Evolutionary conservation across 2,329 filamentous ascomycete species (phyloP), one percentile per base, ranked within the genome.

Genomic region (Aspergillus jensenii): DNA sequence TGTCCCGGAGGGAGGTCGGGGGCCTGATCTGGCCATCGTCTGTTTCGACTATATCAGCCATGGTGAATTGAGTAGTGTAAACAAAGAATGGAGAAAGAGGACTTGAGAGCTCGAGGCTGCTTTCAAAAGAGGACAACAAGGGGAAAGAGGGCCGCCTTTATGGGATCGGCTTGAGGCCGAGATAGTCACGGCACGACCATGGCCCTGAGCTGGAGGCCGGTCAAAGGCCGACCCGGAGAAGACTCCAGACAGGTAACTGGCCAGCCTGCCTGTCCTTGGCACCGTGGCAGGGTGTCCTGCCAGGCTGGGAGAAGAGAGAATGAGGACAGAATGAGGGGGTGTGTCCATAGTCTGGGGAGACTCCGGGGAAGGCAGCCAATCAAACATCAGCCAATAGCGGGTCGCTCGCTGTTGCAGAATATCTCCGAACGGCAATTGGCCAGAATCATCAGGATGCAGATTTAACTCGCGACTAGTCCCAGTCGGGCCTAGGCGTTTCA

Each of bases 31-130:
- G 33, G 17, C 15, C 19, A 8, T 40, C 37, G 17, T 44, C 23
- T 3, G 27, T 17, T 33, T 54, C 43, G 41, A 54, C 52, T 21
- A 47, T 54, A 21, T 54, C 52, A 2, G 52, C 33, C 52, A 54
- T 54, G 23, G 7, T 47, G 21, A 9, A 14, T 12, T 23, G 8
- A n/a, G 14, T 11, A 31, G 1, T 4, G 11, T 9, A 7, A 17
- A 3, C 3, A 14, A 45, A 23, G 6, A 27, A 25, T 6, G 17
- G n/a, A 12, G 23, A 27, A 45, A 37, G 37, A 17, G 37, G 15
- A 40, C 21, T 31, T 15, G 5, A 37, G 25, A 23, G 27, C 27
- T 37, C 27, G n/a, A 19, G 31, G 25, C 31, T 35, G 15, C n/a
- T 14, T 45, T 12, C 25, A 45, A 23, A 23, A 15, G 19, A 7